These are phyloP conservation scores for Aristolochia fimbriata DNA, from an alignment of 164 flowering plant genomes.

Conservation along the genomic window DNA sequence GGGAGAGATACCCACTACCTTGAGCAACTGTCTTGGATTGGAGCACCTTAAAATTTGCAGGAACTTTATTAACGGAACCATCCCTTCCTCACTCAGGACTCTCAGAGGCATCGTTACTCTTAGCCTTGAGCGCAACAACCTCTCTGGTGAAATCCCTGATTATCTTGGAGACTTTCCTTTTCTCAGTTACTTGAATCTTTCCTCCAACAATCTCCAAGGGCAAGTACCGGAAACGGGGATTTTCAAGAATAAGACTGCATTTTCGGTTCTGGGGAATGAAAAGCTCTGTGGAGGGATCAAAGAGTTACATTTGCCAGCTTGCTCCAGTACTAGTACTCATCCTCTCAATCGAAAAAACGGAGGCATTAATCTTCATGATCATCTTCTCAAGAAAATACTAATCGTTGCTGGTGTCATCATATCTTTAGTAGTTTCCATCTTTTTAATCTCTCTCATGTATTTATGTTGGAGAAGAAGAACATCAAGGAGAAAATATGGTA, in stretches of 20 bases:
- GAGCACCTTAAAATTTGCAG: background rate
- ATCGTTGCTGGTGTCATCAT: too few relatives aligned
- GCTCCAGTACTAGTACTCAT: constrained; percentile 4
- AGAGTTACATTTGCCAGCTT: constrained; percentile 16
- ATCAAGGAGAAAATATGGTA: too few relatives aligned
- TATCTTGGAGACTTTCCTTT: background rate
- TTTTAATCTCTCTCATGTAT: background rate
- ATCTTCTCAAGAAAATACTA: too few relatives aligned
- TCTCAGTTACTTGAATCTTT: background rate
- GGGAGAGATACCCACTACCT: constrained; percentile 4
- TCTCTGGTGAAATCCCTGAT: constrained; percentile 5
- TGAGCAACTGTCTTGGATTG: constrained; percentile 5
- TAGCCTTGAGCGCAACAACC: background rate
- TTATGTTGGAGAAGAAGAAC: background rate
- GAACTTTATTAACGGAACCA: constrained; percentile 5
- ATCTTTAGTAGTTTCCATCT: background rate
- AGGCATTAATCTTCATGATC: background rate
- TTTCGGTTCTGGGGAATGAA: background rate
- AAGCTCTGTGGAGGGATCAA: constrained; percentile 14
- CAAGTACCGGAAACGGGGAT: constrained; percentile 4
- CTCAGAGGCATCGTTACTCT: background rate
- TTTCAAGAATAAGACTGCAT: background rate
- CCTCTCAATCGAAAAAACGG: background rate
- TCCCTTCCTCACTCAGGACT: constrained; percentile 4
- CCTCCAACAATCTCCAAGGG: constrained; percentile 6